Evolutionary conservation across 2,329 filamentous ascomycete genomes (phyloP).

Genomic region (Whalleya microplaca): DNA sequence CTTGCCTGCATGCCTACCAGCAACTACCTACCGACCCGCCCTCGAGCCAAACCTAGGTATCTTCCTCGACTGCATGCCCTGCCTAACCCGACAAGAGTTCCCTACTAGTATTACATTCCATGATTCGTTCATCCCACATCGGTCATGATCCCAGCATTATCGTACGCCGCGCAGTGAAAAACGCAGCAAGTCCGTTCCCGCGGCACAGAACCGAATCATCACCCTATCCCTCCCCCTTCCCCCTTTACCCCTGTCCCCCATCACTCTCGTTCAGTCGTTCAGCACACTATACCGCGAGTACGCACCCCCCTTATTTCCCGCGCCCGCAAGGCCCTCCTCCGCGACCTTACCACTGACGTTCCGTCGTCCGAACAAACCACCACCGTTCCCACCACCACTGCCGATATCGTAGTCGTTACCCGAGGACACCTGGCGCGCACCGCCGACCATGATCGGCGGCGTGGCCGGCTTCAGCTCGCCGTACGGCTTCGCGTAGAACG

Average conservation of each 20-base stretch:
- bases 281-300: slow-evolving; percentile 35
- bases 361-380: slow-evolving; percentile 44
- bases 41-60: not conserved
- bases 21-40: not conserved
- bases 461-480: slow-evolving; percentile 58
- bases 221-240: too few species aligned
- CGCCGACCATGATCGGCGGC: slow-evolving; percentile 57
- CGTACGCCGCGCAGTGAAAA: not conserved
- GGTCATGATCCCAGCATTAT: not conserved
- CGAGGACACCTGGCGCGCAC: slow-evolving; percentile 58
- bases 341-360: slow-evolving; percentile 75
- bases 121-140: not conserved
- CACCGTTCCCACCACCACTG: slow-evolving; percentile 15
- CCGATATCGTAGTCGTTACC: slow-evolving; percentile 57
- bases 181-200: not conserved
- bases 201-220: not conserved
- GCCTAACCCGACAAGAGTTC: not conserved
- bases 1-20: not conserved
- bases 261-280: slow-evolving; percentile 18
- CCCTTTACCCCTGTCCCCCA: not conserved
- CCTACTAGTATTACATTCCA: not conserved
- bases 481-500: slow-evolving; percentile 61
- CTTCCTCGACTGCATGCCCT: not conserved
- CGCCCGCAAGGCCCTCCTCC: slow-evolving; percentile 66
- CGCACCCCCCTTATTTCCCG: slow-evolving; percentile 19